Base-by-base conservation (phyloP, 345 rosid species). In the Pugionium dolabratum region DNA sequence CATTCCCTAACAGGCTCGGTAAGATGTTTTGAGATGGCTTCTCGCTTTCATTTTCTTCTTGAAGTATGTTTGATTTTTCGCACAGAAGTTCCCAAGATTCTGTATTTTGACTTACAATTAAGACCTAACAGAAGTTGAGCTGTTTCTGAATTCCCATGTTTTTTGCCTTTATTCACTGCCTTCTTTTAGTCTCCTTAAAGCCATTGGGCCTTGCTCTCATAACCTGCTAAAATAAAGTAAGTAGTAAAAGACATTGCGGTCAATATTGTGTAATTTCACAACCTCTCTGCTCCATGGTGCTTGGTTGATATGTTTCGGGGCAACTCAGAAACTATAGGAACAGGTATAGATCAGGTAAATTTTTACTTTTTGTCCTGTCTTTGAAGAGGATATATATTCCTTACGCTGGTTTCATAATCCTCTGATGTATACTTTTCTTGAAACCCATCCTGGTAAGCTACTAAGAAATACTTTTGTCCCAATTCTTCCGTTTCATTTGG, bases 1-100 rank as follows among this genome's bases (percentile, higher is more conserved):
- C 72, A 70, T 72, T 78, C 80, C 77, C 65, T 58, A 59, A 72
- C 74, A 59, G 91, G 88, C 78, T 91, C 79, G 97, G 97, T 95
- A 91, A 95, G 99, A 88, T 54, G 74, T 71, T 79, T 56, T 77
- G 62, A 64, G 6, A 53, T 77, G 33, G 54, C 71, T 78, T 60
- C 54, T 53, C 47, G 42, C 67, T 53, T 72, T 33, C 66, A 9
- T 40, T 41, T 58, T 56, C 52, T 71, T 72, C 44, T n/a, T 34
- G 55, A 52, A 69, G 53, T 43, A 46, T 59, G 59, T 56, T 55
- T 59, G n/a, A 5, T 42, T 69, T 57, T 55, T 29, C 18, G 42
- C 28, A 7, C 55, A 29, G 4, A 28, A 69, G 44, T 46, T 51
- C 65, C 37, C 44, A 54, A 46, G 44, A 27, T 69, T 68, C 42